Evolutionary conservation across 306 rosid genomes (phyloP).

Genomic region (Sesbania bispinosa): DNA sequence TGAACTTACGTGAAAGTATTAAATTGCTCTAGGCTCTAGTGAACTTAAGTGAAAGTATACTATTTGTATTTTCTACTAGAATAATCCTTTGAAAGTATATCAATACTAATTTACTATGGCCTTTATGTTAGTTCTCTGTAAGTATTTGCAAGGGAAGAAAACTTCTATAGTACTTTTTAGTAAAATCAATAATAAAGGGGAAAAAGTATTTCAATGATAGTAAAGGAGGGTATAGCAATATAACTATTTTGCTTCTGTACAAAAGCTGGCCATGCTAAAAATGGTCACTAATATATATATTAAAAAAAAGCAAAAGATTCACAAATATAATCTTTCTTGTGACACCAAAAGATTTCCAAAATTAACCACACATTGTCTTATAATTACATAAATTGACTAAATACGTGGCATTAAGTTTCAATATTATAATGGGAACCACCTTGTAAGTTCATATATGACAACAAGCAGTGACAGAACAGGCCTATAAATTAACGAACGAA

Average conservation of each 20-base stretch:
- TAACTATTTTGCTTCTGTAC: not conserved
- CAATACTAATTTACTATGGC: not conserved
- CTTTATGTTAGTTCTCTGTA: not conserved
- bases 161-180: not conserved
- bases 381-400: not conserved
- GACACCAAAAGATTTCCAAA: not conserved
- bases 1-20: not conserved
- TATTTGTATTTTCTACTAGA: not conserved
- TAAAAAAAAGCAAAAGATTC: not conserved
- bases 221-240: not conserved
- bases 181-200: not conserved
- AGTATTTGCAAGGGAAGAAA: not conserved
- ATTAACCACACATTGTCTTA: not conserved
- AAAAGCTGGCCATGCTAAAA: not conserved
- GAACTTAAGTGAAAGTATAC: not conserved
- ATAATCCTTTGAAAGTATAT: not conserved
- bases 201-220: not conserved
- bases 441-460: not conserved
- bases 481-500: not conserved
- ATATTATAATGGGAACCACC: not conserved
- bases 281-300: not conserved
- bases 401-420: not conserved
- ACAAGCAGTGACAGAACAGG: not conserved
- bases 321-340: not conserved
- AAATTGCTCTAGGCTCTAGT: not conserved